Evolutionary conservation across 2,329 filamentous ascomycete genomes (phyloP).

Genomic region (Tothia fuscella): DNA sequence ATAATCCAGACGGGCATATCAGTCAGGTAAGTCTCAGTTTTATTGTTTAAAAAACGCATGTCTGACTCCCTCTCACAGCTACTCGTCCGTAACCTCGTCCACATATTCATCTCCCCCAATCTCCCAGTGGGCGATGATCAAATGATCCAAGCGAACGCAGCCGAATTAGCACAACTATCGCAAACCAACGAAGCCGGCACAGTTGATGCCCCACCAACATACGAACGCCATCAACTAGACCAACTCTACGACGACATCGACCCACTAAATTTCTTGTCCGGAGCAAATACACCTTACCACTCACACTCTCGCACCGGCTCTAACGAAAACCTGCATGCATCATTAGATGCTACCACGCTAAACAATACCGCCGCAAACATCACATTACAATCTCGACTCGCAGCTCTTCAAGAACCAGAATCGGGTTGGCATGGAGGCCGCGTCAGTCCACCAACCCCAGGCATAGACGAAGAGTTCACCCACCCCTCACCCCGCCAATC

Average conservation of each 20-base stretch:
- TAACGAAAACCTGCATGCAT: conserved; percentile 61
- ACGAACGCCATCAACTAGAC: conserved; percentile 82
- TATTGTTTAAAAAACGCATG: background rate
- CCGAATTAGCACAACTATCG: conserved; percentile 12
- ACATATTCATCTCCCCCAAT: conserved; percentile 91
- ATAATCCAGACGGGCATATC: conserved; percentile 88
- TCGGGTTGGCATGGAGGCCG: conserved; percentile 31
- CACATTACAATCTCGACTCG: conserved; percentile 23
- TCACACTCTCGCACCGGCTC: conserved; percentile 62
- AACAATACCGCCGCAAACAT: conserved; percentile 56
- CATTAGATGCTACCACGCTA: conserved; percentile 40
- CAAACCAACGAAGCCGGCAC: conserved; percentile 16
- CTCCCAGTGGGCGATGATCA: conserved; percentile 81
- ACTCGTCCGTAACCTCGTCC: conserved; percentile 78
- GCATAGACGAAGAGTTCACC: conserved; percentile 9
- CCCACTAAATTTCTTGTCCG: conserved; percentile 57
- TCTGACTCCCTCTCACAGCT: conserved; percentile 38
- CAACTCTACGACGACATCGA: conserved; percentile 84
- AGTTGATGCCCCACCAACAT: conserved; percentile 74
- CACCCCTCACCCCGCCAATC: conserved; percentile 1
- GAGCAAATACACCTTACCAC: conserved; percentile 65
- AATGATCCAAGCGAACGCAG: conserved; percentile 50
- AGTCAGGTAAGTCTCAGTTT: conserved; percentile 48
- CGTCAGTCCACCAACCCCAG: conserved; percentile 37
- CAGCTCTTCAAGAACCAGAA: conserved; percentile 5